These are phyloP conservation scores for Suillus alpinus DNA, from an alignment of 768 basidiomycete species.

Conservation along the genomic window DNA sequence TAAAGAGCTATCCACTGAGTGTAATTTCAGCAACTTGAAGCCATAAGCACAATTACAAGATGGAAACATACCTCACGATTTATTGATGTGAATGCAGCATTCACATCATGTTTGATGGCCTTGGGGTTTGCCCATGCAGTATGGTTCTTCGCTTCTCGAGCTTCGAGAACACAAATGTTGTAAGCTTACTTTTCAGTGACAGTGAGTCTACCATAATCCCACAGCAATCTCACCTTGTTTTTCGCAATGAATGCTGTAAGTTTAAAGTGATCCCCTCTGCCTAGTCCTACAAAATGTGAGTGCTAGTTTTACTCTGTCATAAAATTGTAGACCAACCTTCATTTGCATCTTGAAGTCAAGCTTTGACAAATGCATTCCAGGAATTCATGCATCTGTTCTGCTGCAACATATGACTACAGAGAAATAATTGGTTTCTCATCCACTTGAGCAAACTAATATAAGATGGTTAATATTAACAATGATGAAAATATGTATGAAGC, in stretches of 20 bases:
- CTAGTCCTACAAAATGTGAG: not conserved
- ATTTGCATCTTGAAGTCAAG: not conserved
- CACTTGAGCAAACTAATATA: not conserved
- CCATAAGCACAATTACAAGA: too few species aligned
- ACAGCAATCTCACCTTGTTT: not conserved
- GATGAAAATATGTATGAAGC: not conserved
- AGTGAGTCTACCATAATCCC: not conserved
- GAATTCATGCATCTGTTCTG: not conserved
- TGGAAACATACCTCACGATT: constrained; percentile 4
- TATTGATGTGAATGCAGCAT: not conserved
- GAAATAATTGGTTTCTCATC: not conserved
- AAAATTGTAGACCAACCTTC: not conserved
- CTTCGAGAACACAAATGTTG: not conserved
- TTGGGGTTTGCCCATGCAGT: constrained; percentile 1
- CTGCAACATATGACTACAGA: not conserved
- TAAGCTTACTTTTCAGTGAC: not conserved
- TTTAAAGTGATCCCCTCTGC: not conserved
- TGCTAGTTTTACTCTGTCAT: too few species aligned
- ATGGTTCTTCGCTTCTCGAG: not conserved
- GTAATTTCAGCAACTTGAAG: not conserved
- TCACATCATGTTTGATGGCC: not conserved
- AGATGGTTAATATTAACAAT: not conserved
- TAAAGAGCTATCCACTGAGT: constrained; percentile 6
- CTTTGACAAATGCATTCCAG: not conserved
- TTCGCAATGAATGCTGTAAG: not conserved